phyloP scores from a whole-genome alignment of 768 basidiomycete species.

The Lactarius hatsudake region DNA sequence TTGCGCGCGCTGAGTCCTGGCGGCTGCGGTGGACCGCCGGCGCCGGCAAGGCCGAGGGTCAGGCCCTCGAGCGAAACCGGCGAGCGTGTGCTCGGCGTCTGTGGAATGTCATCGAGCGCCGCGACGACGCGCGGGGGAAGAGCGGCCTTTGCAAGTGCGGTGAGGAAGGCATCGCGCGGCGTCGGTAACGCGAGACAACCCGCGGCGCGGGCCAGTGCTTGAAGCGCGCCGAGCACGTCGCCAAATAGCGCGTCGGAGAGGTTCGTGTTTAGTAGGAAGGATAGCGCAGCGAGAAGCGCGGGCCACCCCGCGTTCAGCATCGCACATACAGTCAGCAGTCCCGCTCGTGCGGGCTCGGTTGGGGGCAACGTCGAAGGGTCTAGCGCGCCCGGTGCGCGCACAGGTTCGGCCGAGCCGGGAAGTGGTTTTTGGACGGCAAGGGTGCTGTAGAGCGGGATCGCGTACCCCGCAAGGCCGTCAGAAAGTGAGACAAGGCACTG shows the following conservation, averaged over 20 bases:
- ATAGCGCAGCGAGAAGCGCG: conserved; percentile 83
- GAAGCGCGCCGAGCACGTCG: conserved; percentile 77
- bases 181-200: conserved; percentile 86
- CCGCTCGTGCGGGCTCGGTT: conserved; percentile 51
- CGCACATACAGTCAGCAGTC: conserved; percentile 62
- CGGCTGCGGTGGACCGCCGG: conserved; percentile 41
- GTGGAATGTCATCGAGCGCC: conserved; percentile 62
- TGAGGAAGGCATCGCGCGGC: conserved; percentile 91
- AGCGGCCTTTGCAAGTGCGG: conserved; percentile 80
- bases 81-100: conserved; percentile 59
- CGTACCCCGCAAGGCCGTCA: conserved; percentile 77
- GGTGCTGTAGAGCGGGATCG: conserved; percentile 70
- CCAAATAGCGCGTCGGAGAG: conserved; percentile 91
- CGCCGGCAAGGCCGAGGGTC: conserved; percentile 43
- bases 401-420: conserved; percentile 56
- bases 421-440: conserved; percentile 64
- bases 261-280: conserved; percentile 86
- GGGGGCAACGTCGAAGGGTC: conserved; percentile 55
- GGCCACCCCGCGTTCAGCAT: conserved; percentile 93
- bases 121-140: conserved; percentile 90
- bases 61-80: conserved; percentile 60
- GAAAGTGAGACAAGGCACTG: conserved; percentile 86
- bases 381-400: conserved; percentile 72
- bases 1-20: conserved; percentile 88
- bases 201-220: conserved; percentile 81